These are phyloP conservation scores for Aspergillus glaucus DNA, from an alignment of 2,329 filamentous ascomycete genomes.

Conservation along the genomic window DNA sequence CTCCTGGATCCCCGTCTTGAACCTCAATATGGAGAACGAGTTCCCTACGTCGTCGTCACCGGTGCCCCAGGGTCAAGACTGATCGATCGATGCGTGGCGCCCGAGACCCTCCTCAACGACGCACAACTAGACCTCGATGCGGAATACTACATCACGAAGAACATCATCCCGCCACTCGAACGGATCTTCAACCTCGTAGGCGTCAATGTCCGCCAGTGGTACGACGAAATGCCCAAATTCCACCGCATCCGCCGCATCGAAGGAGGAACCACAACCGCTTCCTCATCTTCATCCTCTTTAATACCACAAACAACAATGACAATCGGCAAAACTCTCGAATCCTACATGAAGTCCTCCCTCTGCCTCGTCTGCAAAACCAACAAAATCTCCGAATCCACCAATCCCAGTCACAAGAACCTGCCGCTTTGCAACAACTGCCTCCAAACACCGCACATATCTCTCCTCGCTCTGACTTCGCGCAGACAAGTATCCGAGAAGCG, in stretches of 20 bases:
- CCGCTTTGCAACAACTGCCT: slow-evolving; percentile 37
- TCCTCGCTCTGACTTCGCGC: slow-evolving; percentile 58
- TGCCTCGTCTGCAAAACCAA: slow-evolving; percentile 71
- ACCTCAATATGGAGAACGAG: slow-evolving; percentile 88
- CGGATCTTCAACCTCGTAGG: slow-evolving; percentile 95
- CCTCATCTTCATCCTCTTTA: neutral
- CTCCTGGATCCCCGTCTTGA: slow-evolving; percentile 77
- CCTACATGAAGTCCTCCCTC: slow-evolving; percentile 75
- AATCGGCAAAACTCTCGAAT: slow-evolving; percentile 71
- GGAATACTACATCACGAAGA: slow-evolving; percentile 96
- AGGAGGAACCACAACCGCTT: slow-evolving; percentile 7
- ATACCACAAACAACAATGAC: slow-evolving; percentile 24
- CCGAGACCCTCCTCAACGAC: slow-evolving; percentile 71
- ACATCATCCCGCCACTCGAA: slow-evolving; percentile 88
- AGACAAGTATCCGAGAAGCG: slow-evolving; percentile 59
- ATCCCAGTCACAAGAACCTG: slow-evolving; percentile 29
- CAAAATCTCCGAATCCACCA: slow-evolving; percentile 28
- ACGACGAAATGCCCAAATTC: slow-evolving; percentile 92
- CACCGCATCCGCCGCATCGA: slow-evolving; percentile 66
- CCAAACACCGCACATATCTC: slow-evolving; percentile 45
- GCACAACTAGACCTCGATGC: slow-evolving; percentile 77
- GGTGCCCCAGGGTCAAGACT: slow-evolving; percentile 80
- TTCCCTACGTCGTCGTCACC: slow-evolving; percentile 88
- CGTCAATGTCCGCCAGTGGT: slow-evolving; percentile 85
- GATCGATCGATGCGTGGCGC: slow-evolving; percentile 82